A percentile compares a stretch with the other conserved stretches of the same genome.
Evolutionary conservation across 2,329 filamentous ascomycete species (phyloP).

Genomic region (Botryotinia narcissicola): DNA sequence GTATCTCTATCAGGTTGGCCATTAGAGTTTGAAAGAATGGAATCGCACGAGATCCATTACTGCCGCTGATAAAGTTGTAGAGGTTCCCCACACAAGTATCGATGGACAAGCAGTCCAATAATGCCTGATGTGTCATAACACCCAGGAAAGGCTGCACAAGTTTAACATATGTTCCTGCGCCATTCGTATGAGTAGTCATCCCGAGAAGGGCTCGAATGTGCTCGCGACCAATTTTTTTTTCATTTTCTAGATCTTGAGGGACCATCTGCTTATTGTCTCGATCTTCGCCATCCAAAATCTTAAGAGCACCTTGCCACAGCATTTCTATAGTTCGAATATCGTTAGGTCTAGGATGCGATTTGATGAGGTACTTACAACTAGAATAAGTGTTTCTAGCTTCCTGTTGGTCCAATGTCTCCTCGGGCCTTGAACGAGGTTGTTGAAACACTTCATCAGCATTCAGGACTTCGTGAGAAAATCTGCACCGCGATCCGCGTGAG

Average conservation of each 20-base stretch:
- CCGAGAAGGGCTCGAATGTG: conserved; percentile 8
- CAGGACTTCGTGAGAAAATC: background rate
- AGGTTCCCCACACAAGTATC: conserved; percentile 13
- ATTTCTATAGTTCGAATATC: conserved; percentile 21
- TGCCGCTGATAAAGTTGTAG: conserved; percentile 18
- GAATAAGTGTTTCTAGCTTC: conserved; percentile 22
- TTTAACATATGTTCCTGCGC: background rate
- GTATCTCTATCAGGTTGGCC: background rate
- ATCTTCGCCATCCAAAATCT: conserved; percentile 24
- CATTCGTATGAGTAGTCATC: background rate
- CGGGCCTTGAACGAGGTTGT: background rate
- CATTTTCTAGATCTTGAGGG: conserved; percentile 24
- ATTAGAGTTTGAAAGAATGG: conserved; percentile 4
- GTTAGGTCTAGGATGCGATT: conserved; percentile 17
- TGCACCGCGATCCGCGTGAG: background rate
- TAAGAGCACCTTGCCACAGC: conserved; percentile 24
- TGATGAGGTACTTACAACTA: conserved; percentile 26
- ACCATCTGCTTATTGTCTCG: conserved; percentile 25
- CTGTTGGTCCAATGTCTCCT: conserved; percentile 25
- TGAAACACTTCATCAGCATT: background rate
- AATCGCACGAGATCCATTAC: conserved; percentile 15
- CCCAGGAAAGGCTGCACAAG: conserved; percentile 9
- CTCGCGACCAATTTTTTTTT: conserved; percentile 5
- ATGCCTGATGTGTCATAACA: conserved; percentile 14
- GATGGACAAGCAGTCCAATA: conserved; percentile 14